Evolutionary conservation across 192 early-diverging fungal species (phyloP).

Genomic region (Cetraspora pellucida): DNA sequence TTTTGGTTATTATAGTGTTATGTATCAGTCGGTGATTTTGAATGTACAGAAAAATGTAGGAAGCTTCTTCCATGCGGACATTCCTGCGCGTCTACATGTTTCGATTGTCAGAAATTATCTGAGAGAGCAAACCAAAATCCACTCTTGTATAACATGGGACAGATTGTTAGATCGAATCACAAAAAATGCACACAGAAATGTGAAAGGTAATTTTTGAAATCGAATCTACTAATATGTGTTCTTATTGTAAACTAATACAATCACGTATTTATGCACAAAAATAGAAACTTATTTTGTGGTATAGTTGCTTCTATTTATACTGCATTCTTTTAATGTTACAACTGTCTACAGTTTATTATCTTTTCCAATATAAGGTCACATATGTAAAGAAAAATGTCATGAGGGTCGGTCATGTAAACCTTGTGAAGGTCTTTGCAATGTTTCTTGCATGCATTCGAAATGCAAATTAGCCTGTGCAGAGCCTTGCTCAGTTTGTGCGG

Average conservation of each 20-base stretch:
- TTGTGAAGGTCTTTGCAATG: slow-evolving; percentile 44
- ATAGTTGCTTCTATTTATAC: not conserved
- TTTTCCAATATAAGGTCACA: not conserved
- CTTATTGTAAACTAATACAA: too few species aligned
- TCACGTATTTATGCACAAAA: too few species aligned
- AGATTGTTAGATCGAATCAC: slow-evolving; percentile 30
- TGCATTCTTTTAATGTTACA: not conserved
- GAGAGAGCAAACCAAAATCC: not conserved
- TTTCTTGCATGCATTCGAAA: slow-evolving; percentile 44
- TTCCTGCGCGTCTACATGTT: slow-evolving; percentile 43
- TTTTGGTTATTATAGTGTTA: too few species aligned
- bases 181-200: slow-evolving; percentile 43
- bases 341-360: too few species aligned
- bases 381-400: slow-evolving; percentile 21
- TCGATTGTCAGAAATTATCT: slow-evolving; percentile 38
- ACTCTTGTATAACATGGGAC: not conserved
- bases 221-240: too few species aligned
- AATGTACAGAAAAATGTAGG: slow-evolving; percentile 41
- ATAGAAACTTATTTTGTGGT: slow-evolving; percentile 40
- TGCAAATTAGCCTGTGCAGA: slow-evolving; percentile 45
- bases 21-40: not conserved
- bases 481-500: slow-evolving; percentile 50
- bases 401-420: slow-evolving; percentile 35
- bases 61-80: slow-evolving; percentile 44
- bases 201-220: not conserved